Evolutionary conservation across 2,329 filamentous ascomycete genomes (phyloP), one percentile per base, ranked within the genome.

Genomic region (Aspergillus sp.): DNA sequence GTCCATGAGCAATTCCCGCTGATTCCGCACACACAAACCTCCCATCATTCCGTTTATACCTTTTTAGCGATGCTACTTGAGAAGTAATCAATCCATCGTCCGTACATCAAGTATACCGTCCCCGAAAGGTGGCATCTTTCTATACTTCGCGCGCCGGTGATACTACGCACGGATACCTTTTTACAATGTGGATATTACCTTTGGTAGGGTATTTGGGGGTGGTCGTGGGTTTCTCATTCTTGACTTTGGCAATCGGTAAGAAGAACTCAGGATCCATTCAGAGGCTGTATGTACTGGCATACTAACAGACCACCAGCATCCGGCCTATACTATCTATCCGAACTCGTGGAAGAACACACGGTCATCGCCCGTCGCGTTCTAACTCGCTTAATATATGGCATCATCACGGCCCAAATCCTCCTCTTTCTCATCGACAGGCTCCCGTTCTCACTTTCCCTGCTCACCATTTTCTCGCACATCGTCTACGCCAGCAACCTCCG

Each of bases 321-420:
- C n/a, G 93, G 93, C 34, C 82, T 98, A 28, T 98, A 98, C 73
- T 98, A 98, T 68, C 84, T 98, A 45, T 96, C 91, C 27, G 93
- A 98, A 68, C 82, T 97, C 9, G 93, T 98, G 51, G 93, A 98
- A 71, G 93, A 98, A 68, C 91, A 98, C 65, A 96, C 91, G 3
- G 91, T 97, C 7, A 71, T 94, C 52, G 86, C 90, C 8, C 94
- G 94, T 65, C 87, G 85, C 48, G 74, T 96, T n/a, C 76, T 98
- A 44, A 85, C 80, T 32, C 83, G 81, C 38, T 75, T 97, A 47
- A 96, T 97, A 60, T 95, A 95, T 72, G 73, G 72, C 52, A 81
- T 95, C 54, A 84, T 96, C 51, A 78, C 60, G 29, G 65, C 89
- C 5, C 91, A 96, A 65, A 51, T 82, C 7, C 70, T 91, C 3